Conservation (phyloP, 2,329 filamentous ascomycete genomes). For the Hypoxylon sp. region DNA sequence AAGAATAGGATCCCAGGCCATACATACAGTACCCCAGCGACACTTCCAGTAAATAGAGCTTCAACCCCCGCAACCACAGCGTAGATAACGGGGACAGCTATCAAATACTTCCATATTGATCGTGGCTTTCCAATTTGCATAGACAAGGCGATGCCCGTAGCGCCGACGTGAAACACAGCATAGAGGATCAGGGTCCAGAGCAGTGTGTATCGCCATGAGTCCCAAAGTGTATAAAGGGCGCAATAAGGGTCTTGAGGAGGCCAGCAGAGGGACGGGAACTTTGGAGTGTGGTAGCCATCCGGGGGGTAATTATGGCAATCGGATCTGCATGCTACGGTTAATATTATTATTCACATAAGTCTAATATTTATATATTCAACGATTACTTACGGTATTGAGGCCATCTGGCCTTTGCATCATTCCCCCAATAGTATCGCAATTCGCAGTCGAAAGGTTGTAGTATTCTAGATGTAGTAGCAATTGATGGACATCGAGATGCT, state of each 20-base stretch:
- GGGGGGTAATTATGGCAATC: constrained; percentile 58
- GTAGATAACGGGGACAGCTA: constrained; percentile 81
- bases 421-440: constrained; percentile 7
- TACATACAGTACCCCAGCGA: constrained; percentile 83
- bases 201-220: constrained; percentile 90
- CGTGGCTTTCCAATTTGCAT: constrained; percentile 75
- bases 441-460: constrained; percentile 4
- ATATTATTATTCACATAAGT: neutral
- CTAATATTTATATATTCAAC: neutral
- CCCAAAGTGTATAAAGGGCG: constrained; percentile 79
- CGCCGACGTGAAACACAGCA: constrained; percentile 79
- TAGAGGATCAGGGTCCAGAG: constrained; percentile 89
- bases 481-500: constrained; percentile 4
- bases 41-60: constrained; percentile 83
- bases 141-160: constrained; percentile 78
- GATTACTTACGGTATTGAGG: constrained; percentile 43
- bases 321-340: constrained; percentile 36
- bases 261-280: constrained; percentile 88
- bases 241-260: constrained; percentile 69
- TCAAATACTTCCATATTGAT: constrained; percentile 73
- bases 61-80: constrained; percentile 80
- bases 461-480: neutral
- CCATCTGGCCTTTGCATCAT: constrained; percentile 43
- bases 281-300: constrained; percentile 74
- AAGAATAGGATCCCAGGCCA: neutral